Evolutionary conservation across 805 yeast genomes (phyloP), one percentile per base, ranked within the genome.

Genomic region (Yamadazyma insecticola): DNA sequence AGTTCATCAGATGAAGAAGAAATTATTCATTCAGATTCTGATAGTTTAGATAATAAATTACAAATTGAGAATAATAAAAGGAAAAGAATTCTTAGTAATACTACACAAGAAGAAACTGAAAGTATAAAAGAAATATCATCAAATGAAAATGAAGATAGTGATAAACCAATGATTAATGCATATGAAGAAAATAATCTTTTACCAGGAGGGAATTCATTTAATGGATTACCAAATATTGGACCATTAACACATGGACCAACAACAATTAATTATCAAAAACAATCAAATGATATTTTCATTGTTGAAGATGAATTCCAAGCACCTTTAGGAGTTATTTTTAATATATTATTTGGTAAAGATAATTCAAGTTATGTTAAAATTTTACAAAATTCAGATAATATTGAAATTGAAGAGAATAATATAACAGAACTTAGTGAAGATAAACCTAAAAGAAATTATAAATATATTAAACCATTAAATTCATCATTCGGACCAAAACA

Each of bases 401-500:
- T 67, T 26, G 76, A 79, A 25, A 61, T 83, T 5, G 65, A 78
- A 0, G 67, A 70, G 2, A 59, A 74, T 5, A 24, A 57, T 44
- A 40, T 72, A 59, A 34, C 54, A 31, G 41, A 48, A 45, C 33
- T 47, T 25, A 37, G 15, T 47, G 55, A 31, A n/a, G 30, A 44
- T 50, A 36, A 40, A 2, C 48, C 48, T 18, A 58, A 60, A 34
- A 62, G 94, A 45, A 55, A 58, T 6, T 83, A 75, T 41, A 52
- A 67, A 0, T 83, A 80, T 47, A 64, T 63, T 1, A 78, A 82
- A 44, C 89, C 90, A 2, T 57, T 83, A 25, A 63, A 70, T 29
- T 78, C 74, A 2, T 71, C 85, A 0, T 76, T 84, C 33, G 92
- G 90, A 0, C 92, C 92, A 5, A 81, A 80, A 43, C 82, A 81